Percentiles rank a stretch among this genome's conserved stretches.
phyloP scores from a whole-genome alignment of 805 yeast species.

The Candida arabinofermentans region DNA sequence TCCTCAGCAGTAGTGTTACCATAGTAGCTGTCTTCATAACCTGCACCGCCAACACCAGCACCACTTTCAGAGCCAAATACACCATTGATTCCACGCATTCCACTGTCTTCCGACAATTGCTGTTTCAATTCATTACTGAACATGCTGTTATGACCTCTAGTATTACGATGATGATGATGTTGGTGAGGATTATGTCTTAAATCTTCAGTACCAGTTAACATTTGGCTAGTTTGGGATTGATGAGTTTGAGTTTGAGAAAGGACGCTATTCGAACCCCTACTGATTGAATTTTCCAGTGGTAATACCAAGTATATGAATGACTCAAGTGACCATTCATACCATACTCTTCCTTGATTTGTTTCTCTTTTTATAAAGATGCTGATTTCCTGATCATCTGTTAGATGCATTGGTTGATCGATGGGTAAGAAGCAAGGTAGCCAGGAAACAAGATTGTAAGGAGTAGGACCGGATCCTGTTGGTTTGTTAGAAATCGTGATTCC shows the following conservation, averaged over 20 bases:
- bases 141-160: slow-evolving; percentile 7
- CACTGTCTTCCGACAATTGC: slow-evolving; percentile 22
- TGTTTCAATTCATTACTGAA: slow-evolving; percentile 20
- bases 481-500: slow-evolving; percentile 51
- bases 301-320: slow-evolving; percentile 39
- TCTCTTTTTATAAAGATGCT: slow-evolving; percentile 50
- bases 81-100: too few relatives aligned
- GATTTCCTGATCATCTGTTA: slow-evolving; percentile 52
- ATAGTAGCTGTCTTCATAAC: background rate
- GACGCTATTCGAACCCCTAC: slow-evolving; percentile 9
- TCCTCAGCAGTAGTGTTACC: slow-evolving; percentile 18
- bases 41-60: background rate
- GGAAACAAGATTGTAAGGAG: slow-evolving; percentile 42
- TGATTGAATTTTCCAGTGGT: slow-evolving; percentile 18
- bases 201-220: too few relatives aligned
- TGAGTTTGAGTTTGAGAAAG: slow-evolving; percentile 5
- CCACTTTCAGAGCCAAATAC: background rate
- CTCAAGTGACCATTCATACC: slow-evolving; percentile 70
- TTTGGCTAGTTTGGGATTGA: background rate
- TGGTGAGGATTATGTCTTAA: background rate
- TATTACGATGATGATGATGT: background rate
- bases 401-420: slow-evolving; percentile 45
- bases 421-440: slow-evolving; percentile 75
- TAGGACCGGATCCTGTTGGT: slow-evolving; percentile 36
- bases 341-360: slow-evolving; percentile 37